Evolutionary conservation across 768 basidiomycete species (phyloP).

Genomic region (Pulveroboletus ravenelii): DNA sequence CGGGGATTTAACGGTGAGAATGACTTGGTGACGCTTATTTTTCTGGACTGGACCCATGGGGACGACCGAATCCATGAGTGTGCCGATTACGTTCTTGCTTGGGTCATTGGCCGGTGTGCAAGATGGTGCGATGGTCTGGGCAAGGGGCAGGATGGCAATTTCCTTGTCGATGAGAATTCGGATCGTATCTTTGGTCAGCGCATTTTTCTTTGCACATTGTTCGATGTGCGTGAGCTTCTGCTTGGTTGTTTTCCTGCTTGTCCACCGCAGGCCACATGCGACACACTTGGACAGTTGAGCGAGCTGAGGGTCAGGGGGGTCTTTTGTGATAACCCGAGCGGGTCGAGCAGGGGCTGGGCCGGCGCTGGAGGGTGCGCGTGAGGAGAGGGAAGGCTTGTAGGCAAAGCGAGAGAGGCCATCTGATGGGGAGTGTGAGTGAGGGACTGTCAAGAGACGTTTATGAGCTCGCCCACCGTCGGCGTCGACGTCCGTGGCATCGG

Average conservation of each 20-base stretch:
- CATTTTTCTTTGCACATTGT: slow-evolving; percentile 61
- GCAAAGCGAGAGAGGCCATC: slow-evolving; percentile 36
- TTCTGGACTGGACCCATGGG: slow-evolving; percentile 45
- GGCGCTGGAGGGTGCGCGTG: background rate
- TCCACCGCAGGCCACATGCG: slow-evolving; percentile 65
- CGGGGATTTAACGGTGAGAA: slow-evolving; percentile 44
- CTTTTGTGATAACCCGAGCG: slow-evolving; percentile 3
- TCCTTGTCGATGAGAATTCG: slow-evolving; percentile 48
- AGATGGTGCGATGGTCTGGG: background rate
- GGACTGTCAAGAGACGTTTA: background rate
- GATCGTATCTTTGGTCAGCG: slow-evolving; percentile 52
- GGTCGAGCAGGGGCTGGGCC: slow-evolving; percentile 1
- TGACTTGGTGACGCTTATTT: slow-evolving; percentile 33
- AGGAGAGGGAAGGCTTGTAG: slow-evolving; percentile 16
- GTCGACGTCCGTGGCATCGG: background rate
- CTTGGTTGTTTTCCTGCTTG: slow-evolving; percentile 53
- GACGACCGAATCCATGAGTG: slow-evolving; percentile 54
- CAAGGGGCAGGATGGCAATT: slow-evolving; percentile 20
- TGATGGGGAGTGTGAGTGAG: background rate
- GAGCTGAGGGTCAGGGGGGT: slow-evolving; percentile 35
- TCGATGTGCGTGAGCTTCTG: slow-evolving; percentile 68
- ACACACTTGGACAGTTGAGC: slow-evolving; percentile 52
- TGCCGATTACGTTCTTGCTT: slow-evolving; percentile 15
- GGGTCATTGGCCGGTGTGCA: background rate
- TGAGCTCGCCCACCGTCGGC: slow-evolving; percentile 1